phyloP scores from a whole-genome alignment of 768 basidiomycete species.

The Exsudoporus frostii region DNA sequence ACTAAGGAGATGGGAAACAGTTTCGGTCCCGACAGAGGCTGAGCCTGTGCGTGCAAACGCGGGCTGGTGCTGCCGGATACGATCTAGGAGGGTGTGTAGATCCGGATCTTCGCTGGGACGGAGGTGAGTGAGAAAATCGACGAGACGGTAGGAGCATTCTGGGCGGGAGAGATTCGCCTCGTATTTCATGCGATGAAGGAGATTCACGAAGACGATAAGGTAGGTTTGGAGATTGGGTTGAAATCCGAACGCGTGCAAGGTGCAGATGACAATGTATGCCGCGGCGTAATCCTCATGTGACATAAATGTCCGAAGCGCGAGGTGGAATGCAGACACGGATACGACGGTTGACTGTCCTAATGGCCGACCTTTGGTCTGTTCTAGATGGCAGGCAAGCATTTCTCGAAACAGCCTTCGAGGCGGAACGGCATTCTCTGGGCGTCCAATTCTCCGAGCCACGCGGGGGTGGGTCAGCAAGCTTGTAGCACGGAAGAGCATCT shows the following conservation, averaged over 20 bases:
- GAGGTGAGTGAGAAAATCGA: constrained; percentile 24
- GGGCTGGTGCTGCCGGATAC: constrained; percentile 6
- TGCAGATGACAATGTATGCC: constrained; percentile 39
- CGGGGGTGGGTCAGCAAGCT: constrained; percentile 15
- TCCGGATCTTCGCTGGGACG: constrained; percentile 19
- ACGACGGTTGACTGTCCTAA: constrained; percentile 26
- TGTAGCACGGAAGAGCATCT: constrained; percentile 38
- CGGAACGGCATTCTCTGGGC: constrained; percentile 24
- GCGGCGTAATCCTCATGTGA: constrained; percentile 45
- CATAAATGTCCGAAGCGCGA: constrained; percentile 45
- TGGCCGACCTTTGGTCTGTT: constrained; percentile 14
- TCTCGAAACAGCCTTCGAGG: constrained; percentile 46
- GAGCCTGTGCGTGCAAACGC: background rate
- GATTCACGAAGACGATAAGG: constrained; percentile 36
- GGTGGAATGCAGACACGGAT: constrained; percentile 37
- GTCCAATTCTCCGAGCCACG: constrained; percentile 23
- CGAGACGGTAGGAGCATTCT: constrained; percentile 14
- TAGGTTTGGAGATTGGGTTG: constrained; percentile 38
- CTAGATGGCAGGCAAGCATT: constrained; percentile 37
- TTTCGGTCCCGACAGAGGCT: constrained; percentile 11
- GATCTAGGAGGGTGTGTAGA: constrained; percentile 10
- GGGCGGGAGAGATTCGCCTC: constrained; percentile 10
- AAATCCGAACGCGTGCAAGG: constrained; percentile 30
- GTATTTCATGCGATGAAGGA: constrained; percentile 33
- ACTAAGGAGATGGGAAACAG: constrained; percentile 21